Percentiles rank a stretch among this genome's conserved stretches.
These are phyloP conservation scores for Chlorella sp. DNA, from an alignment of 139 green algal genomes.

Conservation along the genomic window DNA sequence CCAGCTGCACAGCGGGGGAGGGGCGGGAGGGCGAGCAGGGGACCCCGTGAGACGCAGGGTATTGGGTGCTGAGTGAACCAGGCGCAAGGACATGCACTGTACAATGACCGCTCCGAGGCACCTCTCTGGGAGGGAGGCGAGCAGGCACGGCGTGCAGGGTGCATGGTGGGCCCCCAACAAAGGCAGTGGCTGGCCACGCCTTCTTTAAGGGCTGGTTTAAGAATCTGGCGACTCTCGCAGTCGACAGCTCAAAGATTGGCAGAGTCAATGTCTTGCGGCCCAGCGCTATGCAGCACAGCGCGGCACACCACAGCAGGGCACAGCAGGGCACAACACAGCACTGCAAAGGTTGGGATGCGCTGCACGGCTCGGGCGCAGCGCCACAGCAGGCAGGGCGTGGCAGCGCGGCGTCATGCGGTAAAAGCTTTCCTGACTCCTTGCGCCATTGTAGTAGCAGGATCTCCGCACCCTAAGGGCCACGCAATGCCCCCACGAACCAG, in stretches of 20 bases:
- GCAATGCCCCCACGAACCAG: background rate
- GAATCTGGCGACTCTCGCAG: background rate
- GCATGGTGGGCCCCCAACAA: background rate
- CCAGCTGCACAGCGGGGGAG: constrained; percentile 36
- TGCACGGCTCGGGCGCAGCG: background rate
- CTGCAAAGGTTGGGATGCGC: no score
- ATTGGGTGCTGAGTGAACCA: background rate
- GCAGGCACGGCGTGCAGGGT: background rate
- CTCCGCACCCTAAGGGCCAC: background rate
- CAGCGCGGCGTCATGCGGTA: no score
- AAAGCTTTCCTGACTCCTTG: no score
- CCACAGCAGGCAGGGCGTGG: background rate
- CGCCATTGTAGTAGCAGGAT: background rate
- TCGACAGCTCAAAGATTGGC: background rate
- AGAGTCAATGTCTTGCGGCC: background rate
- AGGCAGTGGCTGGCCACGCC: background rate
- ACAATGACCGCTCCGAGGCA: no score
- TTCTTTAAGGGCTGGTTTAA: background rate
- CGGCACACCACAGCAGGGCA: background rate
- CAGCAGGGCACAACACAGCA: background rate
- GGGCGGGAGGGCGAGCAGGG: constrained; percentile 50
- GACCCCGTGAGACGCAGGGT: background rate
- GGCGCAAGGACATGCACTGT: background rate
- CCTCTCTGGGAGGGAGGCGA: background rate
- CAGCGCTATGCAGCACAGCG: background rate